Conservation (phyloP, 371 early-diverging fungal genomes). For the Catenaria anguillulae region DNA sequence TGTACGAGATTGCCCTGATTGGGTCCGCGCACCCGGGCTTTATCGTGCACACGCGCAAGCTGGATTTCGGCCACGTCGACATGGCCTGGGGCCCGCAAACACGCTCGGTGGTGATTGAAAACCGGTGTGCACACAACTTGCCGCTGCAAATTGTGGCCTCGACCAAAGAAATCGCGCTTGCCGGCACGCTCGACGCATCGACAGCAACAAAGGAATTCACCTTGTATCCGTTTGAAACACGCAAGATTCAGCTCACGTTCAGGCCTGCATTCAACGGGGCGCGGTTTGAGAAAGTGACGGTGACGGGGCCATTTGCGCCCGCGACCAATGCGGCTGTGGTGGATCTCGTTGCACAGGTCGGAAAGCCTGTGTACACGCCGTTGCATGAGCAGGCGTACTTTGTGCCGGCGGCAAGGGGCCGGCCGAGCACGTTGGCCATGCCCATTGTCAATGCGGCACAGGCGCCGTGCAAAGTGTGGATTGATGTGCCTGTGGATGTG, state of each 20-base stretch:
- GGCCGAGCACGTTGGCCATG: conserved; percentile 12
- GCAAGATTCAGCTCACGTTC: conserved; percentile 17
- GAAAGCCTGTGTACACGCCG: conserved; percentile 22
- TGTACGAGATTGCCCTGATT: conserved; percentile 11
- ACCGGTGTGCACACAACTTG: conserved; percentile 17
- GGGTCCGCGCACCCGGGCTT: conserved; percentile 18
- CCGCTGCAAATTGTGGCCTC: conserved; percentile 15
- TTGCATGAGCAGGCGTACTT: conserved; percentile 22
- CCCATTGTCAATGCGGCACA: conserved; percentile 21
- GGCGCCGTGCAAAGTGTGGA: neutral
- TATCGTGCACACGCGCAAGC: conserved; percentile 18
- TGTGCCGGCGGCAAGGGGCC: conserved; percentile 13
- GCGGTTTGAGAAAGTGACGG: conserved; percentile 17
- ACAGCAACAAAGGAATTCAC: too few relatives aligned
- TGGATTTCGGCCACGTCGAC: conserved; percentile 37
- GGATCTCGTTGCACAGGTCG: conserved; percentile 20
- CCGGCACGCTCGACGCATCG: too few relatives aligned
- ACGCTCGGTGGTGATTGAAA: conserved; percentile 13
- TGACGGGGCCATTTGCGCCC: conserved; percentile 23
- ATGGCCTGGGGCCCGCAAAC: conserved; percentile 22
- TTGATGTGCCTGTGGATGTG: neutral
- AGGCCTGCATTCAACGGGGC: conserved; percentile 18
- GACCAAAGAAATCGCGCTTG: conserved; percentile 23
- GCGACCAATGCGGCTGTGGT: conserved; percentile 12
- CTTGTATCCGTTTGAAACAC: conserved; percentile 18